A percentile compares a stretch with the other conserved stretches of the same genome.
Conservation (phyloP, 495 filamentous ascomycete species). For the Aspergillus cristatus region DNA sequence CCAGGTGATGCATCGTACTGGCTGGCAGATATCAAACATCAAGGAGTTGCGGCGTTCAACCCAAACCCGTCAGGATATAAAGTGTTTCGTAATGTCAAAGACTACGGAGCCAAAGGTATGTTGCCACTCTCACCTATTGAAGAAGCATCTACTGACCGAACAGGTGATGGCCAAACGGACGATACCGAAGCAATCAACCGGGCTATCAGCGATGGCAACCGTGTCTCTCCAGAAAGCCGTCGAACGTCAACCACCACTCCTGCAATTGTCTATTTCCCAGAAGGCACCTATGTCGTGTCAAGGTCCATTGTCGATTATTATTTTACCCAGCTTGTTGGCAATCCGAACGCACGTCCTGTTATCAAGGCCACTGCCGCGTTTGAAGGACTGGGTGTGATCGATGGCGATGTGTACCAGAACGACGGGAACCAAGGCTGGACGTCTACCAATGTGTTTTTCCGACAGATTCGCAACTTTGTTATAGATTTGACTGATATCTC, state of each 20-base stretch:
- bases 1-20: slow-evolving; percentile 44
- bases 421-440: slow-evolving; percentile 39
- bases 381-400: slow-evolving; percentile 55
- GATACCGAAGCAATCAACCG: slow-evolving; percentile 56
- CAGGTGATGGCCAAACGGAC: slow-evolving; percentile 54
- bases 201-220: slow-evolving; percentile 45
- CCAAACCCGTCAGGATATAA: slow-evolving; percentile 32
- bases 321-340: slow-evolving; percentile 60
- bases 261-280: slow-evolving; percentile 55
- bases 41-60: slow-evolving; percentile 54
- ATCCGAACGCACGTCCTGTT: slow-evolving; percentile 52
- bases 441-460: slow-evolving; percentile 65
- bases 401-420: slow-evolving; percentile 52
- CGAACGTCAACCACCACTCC: slow-evolving; percentile 43
- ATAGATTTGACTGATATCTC: slow-evolving; percentile 61
- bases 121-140: neutral
- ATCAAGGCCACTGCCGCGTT: slow-evolving; percentile 59
- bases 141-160: slow-evolving; percentile 3
- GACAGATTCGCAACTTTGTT: slow-evolving; percentile 69
- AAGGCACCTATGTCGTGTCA: slow-evolving; percentile 53
- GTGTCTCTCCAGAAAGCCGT: slow-evolving; percentile 41
- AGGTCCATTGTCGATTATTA: slow-evolving; percentile 49
- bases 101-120: slow-evolving; percentile 46
- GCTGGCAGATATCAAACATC: slow-evolving; percentile 56
- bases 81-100: slow-evolving; percentile 51